Conservation (phyloP, 2,329 filamentous ascomycete species). For the Penicillium brevicompactum region DNA sequence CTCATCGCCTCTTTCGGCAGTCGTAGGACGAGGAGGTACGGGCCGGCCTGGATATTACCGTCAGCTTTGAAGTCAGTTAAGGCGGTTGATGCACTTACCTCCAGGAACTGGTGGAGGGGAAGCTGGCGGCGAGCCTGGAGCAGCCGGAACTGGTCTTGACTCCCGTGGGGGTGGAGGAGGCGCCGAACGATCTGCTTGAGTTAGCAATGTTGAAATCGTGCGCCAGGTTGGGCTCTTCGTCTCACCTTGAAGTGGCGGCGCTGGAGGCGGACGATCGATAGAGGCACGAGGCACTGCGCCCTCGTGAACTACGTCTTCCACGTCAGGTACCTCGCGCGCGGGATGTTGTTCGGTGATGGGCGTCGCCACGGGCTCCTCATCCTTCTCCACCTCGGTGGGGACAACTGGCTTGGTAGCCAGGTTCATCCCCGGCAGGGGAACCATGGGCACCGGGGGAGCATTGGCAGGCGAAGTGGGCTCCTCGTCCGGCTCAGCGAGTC, state of each 20-base stretch:
- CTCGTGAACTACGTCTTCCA: constrained; percentile 52
- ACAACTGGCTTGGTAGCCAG: constrained; percentile 49
- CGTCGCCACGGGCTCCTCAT: constrained; percentile 50
- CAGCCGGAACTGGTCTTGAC: constrained; percentile 41
- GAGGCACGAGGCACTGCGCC: constrained; percentile 36
- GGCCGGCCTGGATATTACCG: constrained; percentile 60
- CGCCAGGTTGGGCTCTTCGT: not conserved
- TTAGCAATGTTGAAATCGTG: not conserved
- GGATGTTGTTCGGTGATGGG: constrained; percentile 46
- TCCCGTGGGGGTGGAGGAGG: constrained; percentile 47
- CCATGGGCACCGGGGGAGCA: constrained; percentile 55
- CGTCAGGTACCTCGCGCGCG: constrained; percentile 54
- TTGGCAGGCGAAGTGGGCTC: constrained; percentile 33
- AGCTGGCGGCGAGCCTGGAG: constrained; percentile 37
- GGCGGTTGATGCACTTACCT: constrained; percentile 52
- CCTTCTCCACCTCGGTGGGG: constrained; percentile 52
- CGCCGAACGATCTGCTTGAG: constrained; percentile 45
- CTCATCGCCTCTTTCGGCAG: constrained; percentile 76
- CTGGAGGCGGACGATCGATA: constrained; percentile 47
- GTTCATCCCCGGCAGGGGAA: constrained; percentile 71
- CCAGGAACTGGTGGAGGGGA: constrained; percentile 49
- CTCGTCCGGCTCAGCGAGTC: constrained; percentile 35
- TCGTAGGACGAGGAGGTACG: constrained; percentile 58
- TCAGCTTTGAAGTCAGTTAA: constrained; percentile 16
- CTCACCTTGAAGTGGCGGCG: constrained; percentile 56